Conservation (phyloP, 805 yeast species). For the Candida vaughaniae region DNA sequence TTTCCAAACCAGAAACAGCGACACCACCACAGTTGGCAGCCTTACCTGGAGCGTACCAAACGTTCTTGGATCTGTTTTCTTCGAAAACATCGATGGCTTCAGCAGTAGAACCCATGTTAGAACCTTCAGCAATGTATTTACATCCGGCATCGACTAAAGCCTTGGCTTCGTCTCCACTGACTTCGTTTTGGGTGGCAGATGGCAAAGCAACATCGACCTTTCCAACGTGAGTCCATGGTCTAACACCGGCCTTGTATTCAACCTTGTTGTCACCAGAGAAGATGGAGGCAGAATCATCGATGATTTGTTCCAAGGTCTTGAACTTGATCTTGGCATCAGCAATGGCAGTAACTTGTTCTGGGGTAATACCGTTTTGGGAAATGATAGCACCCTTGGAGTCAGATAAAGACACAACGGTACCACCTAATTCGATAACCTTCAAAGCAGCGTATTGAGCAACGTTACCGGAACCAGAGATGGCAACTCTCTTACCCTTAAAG, state of each 20-base stretch:
- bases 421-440: conserved; percentile 96
- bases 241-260: conserved; percentile 86
- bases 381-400: conserved; percentile 93
- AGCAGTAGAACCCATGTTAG: conserved; percentile 98
- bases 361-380: conserved; percentile 76
- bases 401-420: conserved; percentile 87
- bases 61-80: conserved; percentile 64
- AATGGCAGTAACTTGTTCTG: conserved; percentile 74
- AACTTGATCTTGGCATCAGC: conserved; percentile 77
- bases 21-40: conserved; percentile 99
- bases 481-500: conserved; percentile 90
- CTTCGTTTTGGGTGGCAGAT: conserved; percentile 98
- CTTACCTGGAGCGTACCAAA: conserved; percentile 99
- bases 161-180: conserved; percentile 94
- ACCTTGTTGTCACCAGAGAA: conserved; percentile 55
- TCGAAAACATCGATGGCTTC: conserved; percentile 96
- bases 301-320: conserved; percentile 69
- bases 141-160: conserved; percentile 89
- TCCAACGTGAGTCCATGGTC: conserved; percentile 95
- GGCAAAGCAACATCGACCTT: conserved; percentile 95
- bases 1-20: conserved; percentile 96
- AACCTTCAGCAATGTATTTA: conserved; percentile 96
- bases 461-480: conserved; percentile 97
- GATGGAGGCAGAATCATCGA: conserved; percentile 49
- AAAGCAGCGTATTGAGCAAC: conserved; percentile 99